Base-by-base conservation (phyloP, 169 alveolate species). In the Miamiensis avidus region DNA sequence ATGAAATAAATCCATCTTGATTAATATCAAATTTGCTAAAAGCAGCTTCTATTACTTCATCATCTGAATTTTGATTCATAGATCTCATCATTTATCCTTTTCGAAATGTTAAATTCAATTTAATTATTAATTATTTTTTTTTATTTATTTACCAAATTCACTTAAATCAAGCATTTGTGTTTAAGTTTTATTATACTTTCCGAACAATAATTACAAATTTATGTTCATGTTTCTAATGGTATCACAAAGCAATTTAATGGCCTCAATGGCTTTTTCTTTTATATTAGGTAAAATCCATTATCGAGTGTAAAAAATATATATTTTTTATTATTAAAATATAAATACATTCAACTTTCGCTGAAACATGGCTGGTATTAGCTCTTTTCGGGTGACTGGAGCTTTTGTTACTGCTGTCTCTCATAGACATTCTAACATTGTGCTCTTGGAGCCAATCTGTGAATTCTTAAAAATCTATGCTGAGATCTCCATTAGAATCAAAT, bases 401-500 rank as follows among this genome's bases (percentile, higher is more conserved):
- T 81, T 86, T 74, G n/a, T n/a, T n/a, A n/a, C n/a, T n/a, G n/a
- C n/a, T n/a, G n/a, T 86, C 27, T 74, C 81, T 25, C 34, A 75
- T 86, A 28, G 83, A 81, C 86, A 86, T 81, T 31, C 65, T 75
- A 72, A 86, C 90, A 81, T 79, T 82, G 32, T 86, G 79, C 49
- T 86, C 78, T 31, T 81, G 78, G 27, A 86, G 72, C 90, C 90
- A 86, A 69, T 81, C 81, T 64, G 76, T 81, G 64, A 86, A 86
- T 65, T 86, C 90, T 31, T 73, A 76, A 65, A 86, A 86, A 65
- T 76, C 82, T 26, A 86, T 86, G 25, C 65, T 26, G 79, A 81
- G 79, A 74, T 86, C 84, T 74, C 81, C 81, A 81, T 86, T 86
- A 31, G 49, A 78, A 64, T 86, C 90, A 81, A 86, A 86, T 86